phyloP scores from a whole-genome alignment of 805 yeast species.

The Tetrapisispora fleetii region DNA sequence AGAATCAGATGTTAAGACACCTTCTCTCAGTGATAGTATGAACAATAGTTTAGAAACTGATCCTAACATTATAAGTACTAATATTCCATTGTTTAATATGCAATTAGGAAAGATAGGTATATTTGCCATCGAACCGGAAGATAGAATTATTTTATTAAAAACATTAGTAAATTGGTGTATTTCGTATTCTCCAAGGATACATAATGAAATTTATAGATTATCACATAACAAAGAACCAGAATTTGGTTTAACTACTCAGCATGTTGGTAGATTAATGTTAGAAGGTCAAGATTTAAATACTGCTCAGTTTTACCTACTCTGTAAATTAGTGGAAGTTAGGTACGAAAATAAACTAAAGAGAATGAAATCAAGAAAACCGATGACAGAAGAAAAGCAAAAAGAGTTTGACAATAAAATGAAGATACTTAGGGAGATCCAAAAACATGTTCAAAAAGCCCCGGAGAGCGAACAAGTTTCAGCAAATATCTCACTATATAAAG shows the following conservation, averaged over 20 bases:
- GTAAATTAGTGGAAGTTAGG: conserved; percentile 16
- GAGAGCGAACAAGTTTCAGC: conserved; percentile 9
- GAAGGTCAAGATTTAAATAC: conserved; percentile 18
- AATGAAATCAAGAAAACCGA: conserved; percentile 16
- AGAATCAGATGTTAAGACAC: background rate
- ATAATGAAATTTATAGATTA: conserved; percentile 20
- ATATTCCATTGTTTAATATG: background rate
- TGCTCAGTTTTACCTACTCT: conserved; percentile 18
- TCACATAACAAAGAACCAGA: conserved; percentile 24
- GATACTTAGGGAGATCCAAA: conserved; percentile 14
- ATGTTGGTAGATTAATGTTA: conserved; percentile 19
- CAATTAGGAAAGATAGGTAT: conserved; percentile 19
- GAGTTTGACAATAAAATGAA: conserved; percentile 16
- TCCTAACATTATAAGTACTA: background rate
- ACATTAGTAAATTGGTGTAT: conserved; percentile 19
- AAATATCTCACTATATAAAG: conserved; percentile 13
- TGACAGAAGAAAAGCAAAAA: conserved; percentile 16
- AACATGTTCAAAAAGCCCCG: conserved; percentile 8
- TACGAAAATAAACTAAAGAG: conserved; percentile 19
- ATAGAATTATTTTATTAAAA: conserved; percentile 19
- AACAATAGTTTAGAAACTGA: background rate
- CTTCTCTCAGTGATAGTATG: background rate
- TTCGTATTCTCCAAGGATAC: conserved; percentile 19
- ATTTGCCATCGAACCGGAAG: conserved; percentile 17
- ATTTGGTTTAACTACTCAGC: conserved; percentile 19